Evolutionary conservation across 1,139 yeast species (phyloP), one percentile per base, ranked within the genome.

Genomic region (Diutina pseudorugosa): DNA sequence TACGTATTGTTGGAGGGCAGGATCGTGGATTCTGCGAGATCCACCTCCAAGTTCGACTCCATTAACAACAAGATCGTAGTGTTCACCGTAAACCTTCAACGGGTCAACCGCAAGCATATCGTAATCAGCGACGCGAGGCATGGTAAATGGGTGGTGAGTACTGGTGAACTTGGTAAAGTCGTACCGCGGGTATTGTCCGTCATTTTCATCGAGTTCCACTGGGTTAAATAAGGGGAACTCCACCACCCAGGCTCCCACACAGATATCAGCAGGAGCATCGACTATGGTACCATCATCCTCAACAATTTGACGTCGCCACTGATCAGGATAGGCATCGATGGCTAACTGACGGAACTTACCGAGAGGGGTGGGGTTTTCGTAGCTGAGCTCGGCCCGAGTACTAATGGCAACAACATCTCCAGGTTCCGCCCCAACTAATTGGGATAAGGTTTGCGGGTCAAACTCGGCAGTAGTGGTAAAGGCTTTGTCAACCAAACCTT

Each of bases 31-130:
- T 79, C 99, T 89, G 59, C 96, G 77, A 12, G 96, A 88, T 0
- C 99, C 99, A 25, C 99, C 99, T 25, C 98, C 99, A 2, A 91
- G 78, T 65, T 93, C 99, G 6, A 88, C 90, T 1, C 98, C 99
- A 62, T 93, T 93, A 43, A 94, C 73, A 0, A 94, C 98, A 33
- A 93, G 69, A 64, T 93, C 99, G 64, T 90, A 93, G 65, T 94
- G 98, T 61, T 88, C 94, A n/a, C 98, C 98, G 51, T 80, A 75
- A 1, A 85, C 93, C 40, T 69, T 62, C 49, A 88, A 67, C 2
- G 96, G 96, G 30, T 73, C 71, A 0, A 71, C 57, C 9, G 65
- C 72, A 4, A 91, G 69, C 2, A 65, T 59, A 0, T 77, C 79
- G 60, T 85, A 85, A 61, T 90, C 96, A 23, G 77, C 81, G 1